These are phyloP conservation scores for Typha latifolia DNA, from an alignment of 176 grass and related monocot species.

Conservation along the genomic window DNA sequence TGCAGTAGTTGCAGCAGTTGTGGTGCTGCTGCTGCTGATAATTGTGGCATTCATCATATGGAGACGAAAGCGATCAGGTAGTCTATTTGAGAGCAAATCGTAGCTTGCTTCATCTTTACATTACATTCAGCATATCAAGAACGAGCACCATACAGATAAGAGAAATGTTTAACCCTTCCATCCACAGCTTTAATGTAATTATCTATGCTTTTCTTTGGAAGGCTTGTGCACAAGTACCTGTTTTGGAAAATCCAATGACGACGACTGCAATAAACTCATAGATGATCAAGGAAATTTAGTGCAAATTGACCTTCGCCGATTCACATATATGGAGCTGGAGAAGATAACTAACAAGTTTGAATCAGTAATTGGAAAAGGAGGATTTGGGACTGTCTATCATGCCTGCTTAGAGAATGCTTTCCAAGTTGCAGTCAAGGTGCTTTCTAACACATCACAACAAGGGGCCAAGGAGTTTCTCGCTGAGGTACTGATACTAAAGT, in stretches of 20 bases:
- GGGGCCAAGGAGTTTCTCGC: slow-evolving; percentile 19
- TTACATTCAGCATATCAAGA: no score
- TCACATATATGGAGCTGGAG: slow-evolving; percentile 12
- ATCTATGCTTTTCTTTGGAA: background rate
- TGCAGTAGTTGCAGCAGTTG: background rate
- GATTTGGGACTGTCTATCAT: slow-evolving; percentile 19
- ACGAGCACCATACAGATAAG: no score
- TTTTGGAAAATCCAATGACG: background rate
- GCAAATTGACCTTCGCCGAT: background rate
- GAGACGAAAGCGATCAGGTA: slow-evolving; percentile 11
- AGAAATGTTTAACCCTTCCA: no score
- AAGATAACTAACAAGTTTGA: slow-evolving; percentile 19
- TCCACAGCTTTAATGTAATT: no score
- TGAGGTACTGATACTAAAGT: slow-evolving; percentile 33
- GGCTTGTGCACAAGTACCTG: background rate
- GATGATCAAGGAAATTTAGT: background rate
- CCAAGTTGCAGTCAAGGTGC: slow-evolving; percentile 16
- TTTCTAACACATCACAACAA: background rate
- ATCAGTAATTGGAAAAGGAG: slow-evolving; percentile 14
- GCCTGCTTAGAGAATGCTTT: background rate
- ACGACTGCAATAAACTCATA: background rate
- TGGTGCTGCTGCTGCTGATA: background rate
- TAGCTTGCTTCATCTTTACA: no score
- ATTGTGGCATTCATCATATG: background rate
- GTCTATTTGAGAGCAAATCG: background rate